Percentiles rank a stretch among this genome's conserved stretches.
phyloP scores from a whole-genome alignment of 805 yeast species.

The Ogataea nakhonphanomensis region DNA sequence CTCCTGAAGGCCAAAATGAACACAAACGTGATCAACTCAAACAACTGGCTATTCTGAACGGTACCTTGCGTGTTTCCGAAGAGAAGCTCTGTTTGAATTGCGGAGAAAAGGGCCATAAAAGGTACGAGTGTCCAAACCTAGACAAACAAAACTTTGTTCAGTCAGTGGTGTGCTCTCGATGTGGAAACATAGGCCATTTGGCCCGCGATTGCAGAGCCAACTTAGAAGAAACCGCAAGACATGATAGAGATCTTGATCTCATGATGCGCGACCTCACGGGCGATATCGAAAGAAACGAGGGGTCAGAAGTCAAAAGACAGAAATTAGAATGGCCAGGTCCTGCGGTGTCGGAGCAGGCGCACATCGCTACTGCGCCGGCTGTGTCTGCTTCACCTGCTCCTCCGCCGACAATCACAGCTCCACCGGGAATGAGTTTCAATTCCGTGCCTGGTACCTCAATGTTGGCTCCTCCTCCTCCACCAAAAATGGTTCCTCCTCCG shows the following conservation, averaged over 20 bases:
- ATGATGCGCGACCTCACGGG: slow-evolving; percentile 50
- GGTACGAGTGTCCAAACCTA: slow-evolving; percentile 60
- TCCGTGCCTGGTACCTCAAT: slow-evolving; percentile 5
- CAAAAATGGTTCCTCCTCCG: slow-evolving; percentile 12
- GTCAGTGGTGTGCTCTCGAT: slow-evolving; percentile 64
- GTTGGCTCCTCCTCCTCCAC: slow-evolving; percentile 24
- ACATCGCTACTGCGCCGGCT: slow-evolving; percentile 20
- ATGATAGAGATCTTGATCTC: slow-evolving; percentile 48
- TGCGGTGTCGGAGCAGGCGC: not conserved
- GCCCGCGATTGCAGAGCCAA: slow-evolving; percentile 76
- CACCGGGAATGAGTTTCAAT: slow-evolving; percentile 18
- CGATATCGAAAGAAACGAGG: slow-evolving; percentile 6
- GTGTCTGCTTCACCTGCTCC: slow-evolving; percentile 21
- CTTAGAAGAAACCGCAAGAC: slow-evolving; percentile 22
- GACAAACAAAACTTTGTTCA: slow-evolving; percentile 43
- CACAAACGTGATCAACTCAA: slow-evolving; percentile 86
- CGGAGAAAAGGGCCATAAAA: slow-evolving; percentile 63
- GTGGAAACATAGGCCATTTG: slow-evolving; percentile 83
- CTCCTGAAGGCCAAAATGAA: slow-evolving; percentile 93
- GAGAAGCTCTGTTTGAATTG: slow-evolving; percentile 61
- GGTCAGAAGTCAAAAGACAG: slow-evolving; percentile 5
- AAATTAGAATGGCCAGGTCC: slow-evolving; percentile 1
- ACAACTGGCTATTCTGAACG: slow-evolving; percentile 90
- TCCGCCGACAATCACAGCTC: slow-evolving; percentile 18
- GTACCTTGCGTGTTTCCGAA: slow-evolving; percentile 77